These are phyloP conservation scores for Allodekkera sacchari DNA, from an alignment of 805 yeast genomes.

Conservation along the genomic window DNA sequence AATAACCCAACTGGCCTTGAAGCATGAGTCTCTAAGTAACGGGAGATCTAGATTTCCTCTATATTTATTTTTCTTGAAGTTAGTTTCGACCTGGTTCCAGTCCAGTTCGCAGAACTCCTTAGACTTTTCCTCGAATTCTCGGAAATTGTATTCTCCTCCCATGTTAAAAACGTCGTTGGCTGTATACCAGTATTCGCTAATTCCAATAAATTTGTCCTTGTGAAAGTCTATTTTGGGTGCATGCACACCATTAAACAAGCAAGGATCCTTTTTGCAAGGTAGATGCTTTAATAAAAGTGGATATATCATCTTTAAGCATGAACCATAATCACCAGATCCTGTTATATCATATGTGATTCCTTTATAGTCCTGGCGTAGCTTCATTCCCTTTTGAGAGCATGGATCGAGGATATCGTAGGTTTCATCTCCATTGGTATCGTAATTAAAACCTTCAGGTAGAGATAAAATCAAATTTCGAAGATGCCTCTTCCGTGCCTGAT, in stretches of 20 bases:
- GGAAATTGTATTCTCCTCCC: slow-evolving; percentile 83
- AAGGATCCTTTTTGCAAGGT: slow-evolving; percentile 69
- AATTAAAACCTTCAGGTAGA: slow-evolving; percentile 36
- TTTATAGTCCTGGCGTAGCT: slow-evolving; percentile 36
- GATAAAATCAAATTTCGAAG: slow-evolving; percentile 43
- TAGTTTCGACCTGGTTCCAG: slow-evolving; percentile 50
- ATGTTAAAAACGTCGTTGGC: slow-evolving; percentile 84
- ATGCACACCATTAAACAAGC: slow-evolving; percentile 91
- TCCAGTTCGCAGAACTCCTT: slow-evolving; percentile 66
- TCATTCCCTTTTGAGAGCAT: slow-evolving; percentile 65
- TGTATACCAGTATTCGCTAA: slow-evolving; percentile 96
- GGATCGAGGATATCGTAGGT: slow-evolving; percentile 57
- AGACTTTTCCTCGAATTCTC: slow-evolving; percentile 56
- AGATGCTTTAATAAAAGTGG: slow-evolving; percentile 71
- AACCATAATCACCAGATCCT: slow-evolving; percentile 76
- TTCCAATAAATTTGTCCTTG: slow-evolving; percentile 79
- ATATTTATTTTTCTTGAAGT: slow-evolving; percentile 47
- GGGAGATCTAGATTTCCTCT: slow-evolving; percentile 46
- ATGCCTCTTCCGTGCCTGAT: slow-evolving; percentile 78
- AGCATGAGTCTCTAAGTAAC: slow-evolving; percentile 69
- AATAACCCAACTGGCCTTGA: slow-evolving; percentile 91
- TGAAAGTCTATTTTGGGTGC: slow-evolving; percentile 81
- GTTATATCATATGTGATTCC: slow-evolving; percentile 40
- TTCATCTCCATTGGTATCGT: slow-evolving; percentile 38
- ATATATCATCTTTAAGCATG: slow-evolving; percentile 62